Base-by-base conservation (phyloP, 2,329 filamentous ascomycete species). In the Colletotrichum sp. region DNA sequence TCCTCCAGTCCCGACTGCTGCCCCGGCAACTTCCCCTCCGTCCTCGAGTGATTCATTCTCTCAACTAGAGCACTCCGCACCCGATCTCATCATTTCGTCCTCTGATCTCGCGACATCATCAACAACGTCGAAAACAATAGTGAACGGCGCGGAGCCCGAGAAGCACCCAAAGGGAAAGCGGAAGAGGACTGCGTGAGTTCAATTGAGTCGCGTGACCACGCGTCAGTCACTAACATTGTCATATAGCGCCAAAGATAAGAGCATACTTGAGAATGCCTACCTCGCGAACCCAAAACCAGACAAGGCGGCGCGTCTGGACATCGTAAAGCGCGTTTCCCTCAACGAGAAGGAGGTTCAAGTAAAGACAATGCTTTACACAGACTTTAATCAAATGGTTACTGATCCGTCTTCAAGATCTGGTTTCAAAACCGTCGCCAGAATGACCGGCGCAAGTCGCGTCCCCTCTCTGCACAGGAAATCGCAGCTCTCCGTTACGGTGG, bases 271-370 rank as follows among this genome's bases (percentile, higher is more conserved):
- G 85, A 90, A 94, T 44, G 95, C 96, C 75, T 98, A 98, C 83
- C 90, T 92, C 80, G 91, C 89, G 77, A 98, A 98, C 84, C 92
- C 95, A 8, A 98, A 98, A 85, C 96, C 96, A 39, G 96, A 98
- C 87, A 98, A 98, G 86, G 90, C 93, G 72, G 94, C 95, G 84
- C 95, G 96, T 86, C 90, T 95, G 63, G 93, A 93, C 75, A 96
- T 99, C 78, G 95, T 98, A 76, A 91, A 92, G 86, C 94, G 93
- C 85, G 96, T 98, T 77, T 94, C 95, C 28, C 90, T 99, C 78
- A 96, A 95, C 79, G 96, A 98, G 87, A 98, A 98, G 85, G 96
- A 98, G 88, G 95, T 98, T 49, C 96, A 98, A 92, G 96, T 98
- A 87, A 85, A 39, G 26, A 24, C 8, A 32, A 12, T 6, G 9